Conservation (phyloP, 2,329 filamentous ascomycete species). For the Claviceps sp. region DNA sequence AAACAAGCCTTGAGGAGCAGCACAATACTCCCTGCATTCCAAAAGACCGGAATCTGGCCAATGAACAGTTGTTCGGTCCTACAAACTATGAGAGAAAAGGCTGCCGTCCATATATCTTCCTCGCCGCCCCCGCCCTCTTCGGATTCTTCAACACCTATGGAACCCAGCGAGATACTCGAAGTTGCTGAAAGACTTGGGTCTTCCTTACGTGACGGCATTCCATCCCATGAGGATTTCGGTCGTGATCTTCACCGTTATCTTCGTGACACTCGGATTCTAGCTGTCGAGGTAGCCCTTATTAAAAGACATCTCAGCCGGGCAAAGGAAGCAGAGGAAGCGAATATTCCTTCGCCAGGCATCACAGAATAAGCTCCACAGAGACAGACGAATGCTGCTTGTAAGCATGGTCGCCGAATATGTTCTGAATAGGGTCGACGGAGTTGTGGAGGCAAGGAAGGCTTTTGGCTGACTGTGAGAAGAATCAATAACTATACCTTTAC, state of each 20-base stretch:
- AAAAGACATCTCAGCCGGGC: background rate
- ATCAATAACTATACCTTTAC: too few relatives aligned
- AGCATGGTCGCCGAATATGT: background rate
- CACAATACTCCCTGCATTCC: background rate
- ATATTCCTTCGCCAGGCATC: background rate
- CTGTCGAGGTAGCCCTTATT: background rate
- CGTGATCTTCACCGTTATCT: background rate
- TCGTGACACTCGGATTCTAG: background rate
- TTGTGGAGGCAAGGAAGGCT: background rate
- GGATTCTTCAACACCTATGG: background rate
- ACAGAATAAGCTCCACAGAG: background rate
- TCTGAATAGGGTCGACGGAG: background rate
- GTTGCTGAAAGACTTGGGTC: background rate
- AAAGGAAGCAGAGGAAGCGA: background rate
- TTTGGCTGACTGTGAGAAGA: background rate
- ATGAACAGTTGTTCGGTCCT: background rate
- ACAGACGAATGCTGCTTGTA: background rate
- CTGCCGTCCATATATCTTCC: background rate
- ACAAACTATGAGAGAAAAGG: background rate
- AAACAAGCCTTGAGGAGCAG: background rate
- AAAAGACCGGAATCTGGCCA: background rate
- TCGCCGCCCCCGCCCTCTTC: background rate
- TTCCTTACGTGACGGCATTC: background rate
- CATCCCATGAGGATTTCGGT: background rate
- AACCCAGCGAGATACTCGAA: background rate